A percentile compares a stretch with the other conserved stretches of the same genome.
These are phyloP conservation scores for Rhodotorula sp. DNA, from an alignment of 1,284 basidiomycete species.

Conservation along the genomic window DNA sequence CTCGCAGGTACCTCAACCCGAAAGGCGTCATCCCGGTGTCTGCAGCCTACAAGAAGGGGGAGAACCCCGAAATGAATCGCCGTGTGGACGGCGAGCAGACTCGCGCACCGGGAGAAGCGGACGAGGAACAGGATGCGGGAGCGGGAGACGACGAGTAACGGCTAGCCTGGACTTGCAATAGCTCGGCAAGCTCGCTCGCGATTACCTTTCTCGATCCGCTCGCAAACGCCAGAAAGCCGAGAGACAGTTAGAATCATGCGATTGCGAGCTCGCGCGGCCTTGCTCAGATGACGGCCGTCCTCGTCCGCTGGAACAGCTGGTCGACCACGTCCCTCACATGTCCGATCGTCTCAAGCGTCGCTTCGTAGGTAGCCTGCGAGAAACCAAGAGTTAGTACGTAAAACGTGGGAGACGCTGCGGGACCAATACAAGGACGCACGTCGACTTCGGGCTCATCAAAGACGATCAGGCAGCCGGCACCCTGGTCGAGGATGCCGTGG, in stretches of 20 bases:
- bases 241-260: background rate
- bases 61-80: conserved; percentile 25
- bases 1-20: conserved; percentile 47
- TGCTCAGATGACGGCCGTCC: conserved; percentile 24
- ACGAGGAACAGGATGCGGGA: conserved; percentile 10
- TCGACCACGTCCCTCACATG: conserved; percentile 90
- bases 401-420: too few species aligned
- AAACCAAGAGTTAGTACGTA: too few species aligned
- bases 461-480: conserved; percentile 83
- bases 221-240: background rate
- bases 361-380: conserved; percentile 73
- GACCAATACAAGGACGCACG: conserved; percentile 45
- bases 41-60: conserved; percentile 41
- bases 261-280: background rate
- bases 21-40: conserved; percentile 49
- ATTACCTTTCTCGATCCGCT: background rate
- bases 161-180: too few species aligned
- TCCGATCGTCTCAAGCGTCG: conserved; percentile 81
- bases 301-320: conserved; percentile 67
- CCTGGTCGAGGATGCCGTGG: conserved; percentile 92
- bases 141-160: conserved; percentile 27
- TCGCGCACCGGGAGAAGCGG: background rate
- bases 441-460: conserved; percentile 82
- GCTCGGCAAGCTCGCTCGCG: too few species aligned
- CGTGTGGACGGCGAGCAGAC: background rate